These are phyloP conservation scores for Lecanosticta acicola DNA, from an alignment of 2,329 filamentous ascomycete species.

Conservation along the genomic window DNA sequence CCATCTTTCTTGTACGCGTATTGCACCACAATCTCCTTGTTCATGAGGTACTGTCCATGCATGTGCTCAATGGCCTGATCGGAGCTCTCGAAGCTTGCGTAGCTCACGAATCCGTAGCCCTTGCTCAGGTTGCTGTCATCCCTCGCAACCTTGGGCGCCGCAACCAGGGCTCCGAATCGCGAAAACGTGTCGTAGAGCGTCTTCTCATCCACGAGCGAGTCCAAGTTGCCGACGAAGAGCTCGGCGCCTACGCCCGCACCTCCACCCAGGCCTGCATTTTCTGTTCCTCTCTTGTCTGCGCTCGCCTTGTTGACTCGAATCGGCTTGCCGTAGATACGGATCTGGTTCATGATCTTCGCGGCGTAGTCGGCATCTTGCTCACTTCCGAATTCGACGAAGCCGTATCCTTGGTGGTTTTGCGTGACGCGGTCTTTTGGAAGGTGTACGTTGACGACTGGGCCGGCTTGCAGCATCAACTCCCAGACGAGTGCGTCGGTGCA, in stretches of 20 bases:
- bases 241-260: slow-evolving; percentile 87
- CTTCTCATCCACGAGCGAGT: slow-evolving; percentile 91
- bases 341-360: slow-evolving; percentile 91
- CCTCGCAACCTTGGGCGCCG: slow-evolving; percentile 82
- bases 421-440: slow-evolving; percentile 97
- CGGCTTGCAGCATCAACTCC: slow-evolving; percentile 97
- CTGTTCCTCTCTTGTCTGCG: slow-evolving; percentile 86
- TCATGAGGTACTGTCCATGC: slow-evolving; percentile 94
- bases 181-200: slow-evolving; percentile 92
- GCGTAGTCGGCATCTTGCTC: slow-evolving; percentile 96
- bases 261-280: slow-evolving; percentile 88
- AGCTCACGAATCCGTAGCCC: slow-evolving; percentile 94
- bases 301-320: slow-evolving; percentile 92
- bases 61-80: slow-evolving; percentile 88
- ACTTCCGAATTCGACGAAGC: slow-evolving; percentile 96
- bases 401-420: slow-evolving; percentile 93
- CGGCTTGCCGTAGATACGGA: slow-evolving; percentile 87
- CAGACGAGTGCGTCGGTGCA: slow-evolving; percentile 85
- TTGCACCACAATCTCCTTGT: slow-evolving; percentile 92
- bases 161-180: slow-evolving; percentile 80
- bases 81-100: slow-evolving; percentile 85
- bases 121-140: slow-evolving; percentile 86
- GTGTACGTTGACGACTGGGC: slow-evolving; percentile 95
- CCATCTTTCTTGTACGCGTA: slow-evolving; percentile 99
- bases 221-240: slow-evolving; percentile 93